phyloP scores from a whole-genome alignment of 768 basidiomycete genomes.

The Imleria badia region DNA sequence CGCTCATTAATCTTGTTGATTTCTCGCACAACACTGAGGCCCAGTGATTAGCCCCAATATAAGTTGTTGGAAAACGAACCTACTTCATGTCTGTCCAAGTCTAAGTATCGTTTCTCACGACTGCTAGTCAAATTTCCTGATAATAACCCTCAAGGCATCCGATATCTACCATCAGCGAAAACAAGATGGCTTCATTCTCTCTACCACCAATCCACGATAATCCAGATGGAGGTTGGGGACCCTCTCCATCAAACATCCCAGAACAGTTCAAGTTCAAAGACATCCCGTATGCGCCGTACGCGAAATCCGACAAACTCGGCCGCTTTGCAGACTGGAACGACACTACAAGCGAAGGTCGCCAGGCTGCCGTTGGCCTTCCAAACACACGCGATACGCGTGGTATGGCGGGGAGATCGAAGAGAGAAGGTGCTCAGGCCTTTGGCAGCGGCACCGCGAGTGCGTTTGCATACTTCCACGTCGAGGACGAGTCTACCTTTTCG shows the following conservation, averaged over 20 bases:
- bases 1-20: conserved; percentile 91
- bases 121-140: conserved; percentile 21
- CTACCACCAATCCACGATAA: conserved; percentile 89
- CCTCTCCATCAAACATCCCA: conserved; percentile 79
- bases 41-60: conserved; percentile 8
- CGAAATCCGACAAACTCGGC: conserved; percentile 97
- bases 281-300: conserved; percentile 97
- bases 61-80: conserved; percentile 26
- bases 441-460: conserved; percentile 89
- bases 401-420: conserved; percentile 55
- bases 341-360: conserved; percentile 60
- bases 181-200: conserved; percentile 73
- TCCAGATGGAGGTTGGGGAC: conserved; percentile 92
- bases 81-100: conserved; percentile 63
- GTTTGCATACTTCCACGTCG: conserved; percentile 96
- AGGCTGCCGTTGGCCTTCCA: conserved; percentile 49
- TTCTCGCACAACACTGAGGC: conserved; percentile 80
- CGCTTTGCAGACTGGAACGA: conserved; percentile 99
- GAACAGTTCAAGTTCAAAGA: conserved; percentile 97
- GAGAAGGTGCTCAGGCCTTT: conserved; percentile 81
- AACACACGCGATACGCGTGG: conserved; percentile 50
- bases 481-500: conserved; percentile 96
- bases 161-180: conserved; percentile 9
- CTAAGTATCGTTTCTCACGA: conserved; percentile 25
- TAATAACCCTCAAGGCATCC: not conserved